These are phyloP conservation scores for Candolleomyces aberdarensis DNA, from an alignment of 768 basidiomycete species.

Conservation along the genomic window DNA sequence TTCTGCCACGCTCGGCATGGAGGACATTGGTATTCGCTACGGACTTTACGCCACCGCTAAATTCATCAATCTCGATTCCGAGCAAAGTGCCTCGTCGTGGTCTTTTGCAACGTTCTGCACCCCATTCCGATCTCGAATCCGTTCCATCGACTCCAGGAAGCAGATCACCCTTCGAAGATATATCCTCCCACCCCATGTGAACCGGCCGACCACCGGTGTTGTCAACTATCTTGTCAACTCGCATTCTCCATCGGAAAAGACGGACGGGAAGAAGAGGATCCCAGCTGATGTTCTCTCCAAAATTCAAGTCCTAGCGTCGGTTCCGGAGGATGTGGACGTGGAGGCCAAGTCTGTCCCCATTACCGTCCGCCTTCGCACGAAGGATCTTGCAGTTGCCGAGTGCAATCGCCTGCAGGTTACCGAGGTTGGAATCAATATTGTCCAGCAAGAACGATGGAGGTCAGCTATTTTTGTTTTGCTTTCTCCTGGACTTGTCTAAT, in stretches of 20 bases:
- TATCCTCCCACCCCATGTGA: conserved; percentile 37
- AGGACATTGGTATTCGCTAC: conserved; percentile 60
- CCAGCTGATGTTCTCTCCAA: conserved; percentile 55
- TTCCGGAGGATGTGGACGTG: conserved; percentile 53
- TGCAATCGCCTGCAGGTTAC: conserved; percentile 55
- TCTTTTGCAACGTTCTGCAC: conserved; percentile 54
- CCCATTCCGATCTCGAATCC: conserved; percentile 47
- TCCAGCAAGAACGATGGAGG: conserved; percentile 69
- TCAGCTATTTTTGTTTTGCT: conserved; percentile 26
- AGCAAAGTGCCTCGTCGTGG: conserved; percentile 34
- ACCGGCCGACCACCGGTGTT: conserved; percentile 29
- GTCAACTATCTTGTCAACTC: conserved; percentile 43
- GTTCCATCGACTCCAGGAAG: conserved; percentile 37
- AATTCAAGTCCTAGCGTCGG: conserved; percentile 60
- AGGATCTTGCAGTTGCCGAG: conserved; percentile 44
- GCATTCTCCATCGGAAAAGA: conserved; percentile 17
- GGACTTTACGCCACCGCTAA: conserved; percentile 65
- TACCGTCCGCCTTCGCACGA: conserved; percentile 56
- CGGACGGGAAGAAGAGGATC: conserved; percentile 29
- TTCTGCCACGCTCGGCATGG: conserved; percentile 47
- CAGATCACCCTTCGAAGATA: conserved; percentile 54
- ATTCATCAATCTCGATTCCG: conserved; percentile 43
- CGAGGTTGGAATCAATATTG: conserved; percentile 52
- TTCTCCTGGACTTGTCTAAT: background rate
- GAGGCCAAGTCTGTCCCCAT: conserved; percentile 50